A percentile compares a stretch with the other conserved stretches of the same genome.
Conservation (phyloP, 495 filamentous ascomycete species). For the Delitschia confertaspora region DNA sequence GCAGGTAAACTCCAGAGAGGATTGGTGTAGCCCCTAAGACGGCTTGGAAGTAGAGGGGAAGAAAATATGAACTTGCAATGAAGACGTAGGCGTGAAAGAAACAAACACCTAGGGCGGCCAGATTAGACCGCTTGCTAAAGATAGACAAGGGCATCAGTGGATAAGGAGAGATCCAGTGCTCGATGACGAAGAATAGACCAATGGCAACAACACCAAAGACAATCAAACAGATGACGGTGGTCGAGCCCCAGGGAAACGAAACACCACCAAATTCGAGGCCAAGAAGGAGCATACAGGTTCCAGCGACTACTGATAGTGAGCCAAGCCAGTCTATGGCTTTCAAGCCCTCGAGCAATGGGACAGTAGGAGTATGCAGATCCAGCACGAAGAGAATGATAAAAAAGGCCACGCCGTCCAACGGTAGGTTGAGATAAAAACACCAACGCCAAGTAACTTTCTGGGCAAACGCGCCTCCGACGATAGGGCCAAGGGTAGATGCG, state of each 20-base stretch:
- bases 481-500: slow-evolving; percentile 35
- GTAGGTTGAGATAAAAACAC: slow-evolving; percentile 45
- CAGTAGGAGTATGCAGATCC: slow-evolving; percentile 66
- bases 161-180: slow-evolving; percentile 63
- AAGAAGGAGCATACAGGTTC: slow-evolving; percentile 62
- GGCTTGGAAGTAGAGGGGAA: slow-evolving; percentile 30
- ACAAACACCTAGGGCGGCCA: slow-evolving; percentile 29
- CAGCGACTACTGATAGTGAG: slow-evolving; percentile 57
- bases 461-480: slow-evolving; percentile 38
- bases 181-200: slow-evolving; percentile 55
- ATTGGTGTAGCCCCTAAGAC: slow-evolving; percentile 66
- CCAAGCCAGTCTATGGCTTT: slow-evolving; percentile 72
- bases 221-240: slow-evolving; percentile 68
- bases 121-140: slow-evolving; percentile 41
- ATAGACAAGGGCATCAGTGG: slow-evolving; percentile 69
- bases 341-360: slow-evolving; percentile 59
- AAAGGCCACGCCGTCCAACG: slow-evolving; percentile 63
- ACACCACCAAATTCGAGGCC: slow-evolving; percentile 45
- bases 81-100: slow-evolving; percentile 30
- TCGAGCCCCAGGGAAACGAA: slow-evolving; percentile 63
- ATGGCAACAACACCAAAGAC: slow-evolving; percentile 62
- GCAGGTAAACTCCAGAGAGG: slow-evolving; percentile 67
- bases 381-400: slow-evolving; percentile 60
- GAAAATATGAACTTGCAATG: slow-evolving; percentile 31
- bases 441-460: slow-evolving; percentile 34